Percentiles rank a stretch among this genome's conserved stretches.
Conservation (phyloP, 2,329 filamentous ascomycete genomes). For the Elsinoe arachidis region DNA sequence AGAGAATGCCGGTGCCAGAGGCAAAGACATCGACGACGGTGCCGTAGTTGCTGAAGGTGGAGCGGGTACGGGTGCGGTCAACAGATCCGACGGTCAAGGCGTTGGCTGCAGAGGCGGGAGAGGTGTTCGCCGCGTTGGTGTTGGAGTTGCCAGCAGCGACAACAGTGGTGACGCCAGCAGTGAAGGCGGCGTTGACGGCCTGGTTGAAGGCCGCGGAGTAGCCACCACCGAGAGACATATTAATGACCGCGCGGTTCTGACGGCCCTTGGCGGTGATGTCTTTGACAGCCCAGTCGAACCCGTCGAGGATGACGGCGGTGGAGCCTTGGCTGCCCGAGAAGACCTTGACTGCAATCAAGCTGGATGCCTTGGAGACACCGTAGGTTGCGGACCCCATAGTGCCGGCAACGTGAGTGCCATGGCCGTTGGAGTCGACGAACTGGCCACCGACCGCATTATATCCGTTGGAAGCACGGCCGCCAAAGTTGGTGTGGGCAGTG, state of each 20-base stretch:
- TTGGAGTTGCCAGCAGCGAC: slow-evolving; percentile 49
- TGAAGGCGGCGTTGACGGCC: slow-evolving; percentile 41
- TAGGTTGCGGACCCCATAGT: slow-evolving; percentile 54
- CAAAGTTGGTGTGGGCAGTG: slow-evolving; percentile 26
- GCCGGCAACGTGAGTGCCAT: slow-evolving; percentile 56
- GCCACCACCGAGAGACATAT: slow-evolving; percentile 47
- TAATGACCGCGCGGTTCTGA: slow-evolving; percentile 41
- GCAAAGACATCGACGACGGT: slow-evolving; percentile 32
- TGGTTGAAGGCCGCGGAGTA: slow-evolving; percentile 42
- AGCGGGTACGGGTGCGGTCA: slow-evolving; percentile 23
- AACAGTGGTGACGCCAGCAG: slow-evolving; percentile 42
- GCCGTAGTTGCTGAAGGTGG: slow-evolving; percentile 34
- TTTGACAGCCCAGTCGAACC: slow-evolving; percentile 45
- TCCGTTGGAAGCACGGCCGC: slow-evolving; percentile 28
- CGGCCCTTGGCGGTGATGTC: slow-evolving; percentile 22
- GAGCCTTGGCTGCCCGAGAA: slow-evolving; percentile 32
- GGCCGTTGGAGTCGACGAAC: slow-evolving; percentile 46
- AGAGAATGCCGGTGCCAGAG: slow-evolving; percentile 31
- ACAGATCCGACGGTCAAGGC: slow-evolving; percentile 30
- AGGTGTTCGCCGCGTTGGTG: slow-evolving; percentile 21
- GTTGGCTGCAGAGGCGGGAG: slow-evolving; percentile 29
- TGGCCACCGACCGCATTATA: slow-evolving; percentile 23
- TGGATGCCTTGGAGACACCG: slow-evolving; percentile 52
- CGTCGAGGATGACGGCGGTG: slow-evolving; percentile 48
- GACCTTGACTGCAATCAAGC: slow-evolving; percentile 53